Percentiles rank a stretch among this genome's conserved stretches.
Conservation (phyloP, 1,284 basidiomycete species). For the Ceratorhiza oryzae-sativae region DNA sequence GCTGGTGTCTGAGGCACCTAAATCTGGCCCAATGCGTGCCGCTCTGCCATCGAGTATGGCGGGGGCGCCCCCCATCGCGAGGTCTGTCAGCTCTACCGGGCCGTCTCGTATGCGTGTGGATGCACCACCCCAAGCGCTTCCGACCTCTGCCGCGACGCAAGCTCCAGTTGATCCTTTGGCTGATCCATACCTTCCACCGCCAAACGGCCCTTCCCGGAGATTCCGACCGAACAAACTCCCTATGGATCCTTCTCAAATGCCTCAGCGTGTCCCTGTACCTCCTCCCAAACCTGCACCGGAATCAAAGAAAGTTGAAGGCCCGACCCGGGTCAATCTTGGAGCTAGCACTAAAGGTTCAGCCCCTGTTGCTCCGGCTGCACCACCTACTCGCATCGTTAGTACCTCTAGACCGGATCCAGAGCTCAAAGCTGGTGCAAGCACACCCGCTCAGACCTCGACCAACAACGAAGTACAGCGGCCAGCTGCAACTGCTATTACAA, state of each 20-base stretch:
- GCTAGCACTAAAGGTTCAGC: background rate
- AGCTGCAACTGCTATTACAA: background rate
- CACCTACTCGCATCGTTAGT: slow-evolving; percentile 17
- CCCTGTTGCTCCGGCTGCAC: background rate
- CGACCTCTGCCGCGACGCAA: background rate
- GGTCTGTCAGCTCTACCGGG: slow-evolving; percentile 26
- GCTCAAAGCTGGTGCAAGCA: background rate
- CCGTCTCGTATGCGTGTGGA: slow-evolving; percentile 33
- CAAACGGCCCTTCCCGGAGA: slow-evolving; percentile 1
- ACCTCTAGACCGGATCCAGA: background rate
- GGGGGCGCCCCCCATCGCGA: background rate
- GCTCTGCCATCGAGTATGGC: background rate
- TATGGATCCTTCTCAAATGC: slow-evolving; percentile 36
- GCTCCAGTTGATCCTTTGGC: background rate
- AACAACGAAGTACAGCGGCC: background rate
- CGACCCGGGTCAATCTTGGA: slow-evolving; percentile 15
- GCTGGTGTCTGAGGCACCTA: background rate
- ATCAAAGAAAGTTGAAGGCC: slow-evolving; percentile 16
- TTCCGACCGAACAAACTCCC: slow-evolving; percentile 18
- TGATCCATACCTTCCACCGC: background rate
- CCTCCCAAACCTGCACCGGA: slow-evolving; percentile 18
- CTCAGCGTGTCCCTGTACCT: slow-evolving; percentile 21
- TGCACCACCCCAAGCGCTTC: background rate
- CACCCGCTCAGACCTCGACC: background rate
- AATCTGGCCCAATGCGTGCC: slow-evolving; percentile 26